These are phyloP conservation scores for Pinguiococcus pyrenoidosus DNA, from an alignment of 108 stramenopile species.

Conservation along the genomic window DNA sequence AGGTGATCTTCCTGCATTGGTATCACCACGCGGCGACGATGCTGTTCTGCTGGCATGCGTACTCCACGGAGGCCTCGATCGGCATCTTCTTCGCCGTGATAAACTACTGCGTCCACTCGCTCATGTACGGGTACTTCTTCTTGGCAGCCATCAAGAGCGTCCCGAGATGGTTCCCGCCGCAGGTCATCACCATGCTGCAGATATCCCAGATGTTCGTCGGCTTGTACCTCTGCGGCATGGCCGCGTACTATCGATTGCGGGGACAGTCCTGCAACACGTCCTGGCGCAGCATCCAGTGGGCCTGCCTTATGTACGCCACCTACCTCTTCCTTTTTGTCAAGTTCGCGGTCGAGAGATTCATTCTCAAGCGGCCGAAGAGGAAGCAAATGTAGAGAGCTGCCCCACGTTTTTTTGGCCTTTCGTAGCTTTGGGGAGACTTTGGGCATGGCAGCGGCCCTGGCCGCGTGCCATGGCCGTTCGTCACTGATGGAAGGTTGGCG, in stretches of 20 bases:
- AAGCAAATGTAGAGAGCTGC: too few relatives aligned
- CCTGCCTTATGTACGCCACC: neutral
- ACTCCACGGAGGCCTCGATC: conserved; percentile 57
- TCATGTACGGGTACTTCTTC: conserved; percentile 93
- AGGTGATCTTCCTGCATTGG: conserved; percentile 89
- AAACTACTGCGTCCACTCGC: conserved; percentile 84
- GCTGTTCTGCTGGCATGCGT: conserved; percentile 85
- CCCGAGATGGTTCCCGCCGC: conserved; percentile 58
- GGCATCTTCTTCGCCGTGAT: conserved; percentile 88
- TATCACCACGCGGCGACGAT: conserved; percentile 89
- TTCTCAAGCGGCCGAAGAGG: too few relatives aligned
- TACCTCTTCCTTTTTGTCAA: conserved; percentile 1
- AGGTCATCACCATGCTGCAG: conserved; percentile 70
- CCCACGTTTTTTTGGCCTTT: too few relatives aligned
- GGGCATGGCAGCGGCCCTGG: too few relatives aligned
- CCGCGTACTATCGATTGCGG: conserved; percentile 36
- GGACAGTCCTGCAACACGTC: neutral
- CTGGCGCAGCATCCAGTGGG: neutral
- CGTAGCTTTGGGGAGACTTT: too few relatives aligned
- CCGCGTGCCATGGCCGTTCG: too few relatives aligned
- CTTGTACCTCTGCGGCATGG: conserved; percentile 49
- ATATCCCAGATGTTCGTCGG: conserved; percentile 89
- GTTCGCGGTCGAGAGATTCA: neutral
- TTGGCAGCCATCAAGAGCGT: conserved; percentile 46
- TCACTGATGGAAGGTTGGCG: too few relatives aligned